Evolutionary conservation across 1,284 basidiomycete genomes (phyloP), one percentile per base, ranked within the genome.

Genomic region (Malassezia sympodialis): DNA sequence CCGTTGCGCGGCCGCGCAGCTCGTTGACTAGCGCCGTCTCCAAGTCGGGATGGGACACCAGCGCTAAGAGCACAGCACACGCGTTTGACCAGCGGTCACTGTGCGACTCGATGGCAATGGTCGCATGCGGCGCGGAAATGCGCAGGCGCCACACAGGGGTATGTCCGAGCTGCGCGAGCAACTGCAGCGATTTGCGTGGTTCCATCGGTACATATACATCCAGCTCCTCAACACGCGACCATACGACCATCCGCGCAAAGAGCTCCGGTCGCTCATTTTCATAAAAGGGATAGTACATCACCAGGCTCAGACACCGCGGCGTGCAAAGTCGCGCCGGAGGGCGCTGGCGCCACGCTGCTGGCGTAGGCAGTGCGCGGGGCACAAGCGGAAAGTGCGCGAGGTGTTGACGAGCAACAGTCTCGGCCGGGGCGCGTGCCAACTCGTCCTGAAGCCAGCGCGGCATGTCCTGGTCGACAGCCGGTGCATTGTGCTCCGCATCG

Each of bases 371-470:
- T 8, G 51, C 39, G 14, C 47, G 51, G 8, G 49, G 43, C 24
- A 40, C 51, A 8, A 58, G 46, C n/a, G 41, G 51, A 23, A 72
- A 56, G 39, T 72, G 69, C 3, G 69, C 67, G 23, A 61, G 58
- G 49, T 72, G 67, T 2, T 53, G 54, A 31, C 61, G 58, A 10
- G 63, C 62, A 21, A 70, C 68, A 3, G 63, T 59, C 6, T 57
- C 56, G 2, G 61, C 53, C 3, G 60, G 60, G 17, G 60, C 56
- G 39, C 56, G 7, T 4, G 55, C 49, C 27, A 72, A 60, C 47
- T 72, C 69, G 15, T 59, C 58, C 23, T 61, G 53, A n/a, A 72
- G 66, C 69, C 69, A 72, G n/a, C 59, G 64, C 8, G 69, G 69
- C 58, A 72, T 65, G 44, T 67, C 66, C n/a, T 63, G 26, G 28